Percentiles rank a stretch among this genome's conserved stretches.
Conservation (phyloP, 768 basidiomycete species). For the Collybia sp. region DNA sequence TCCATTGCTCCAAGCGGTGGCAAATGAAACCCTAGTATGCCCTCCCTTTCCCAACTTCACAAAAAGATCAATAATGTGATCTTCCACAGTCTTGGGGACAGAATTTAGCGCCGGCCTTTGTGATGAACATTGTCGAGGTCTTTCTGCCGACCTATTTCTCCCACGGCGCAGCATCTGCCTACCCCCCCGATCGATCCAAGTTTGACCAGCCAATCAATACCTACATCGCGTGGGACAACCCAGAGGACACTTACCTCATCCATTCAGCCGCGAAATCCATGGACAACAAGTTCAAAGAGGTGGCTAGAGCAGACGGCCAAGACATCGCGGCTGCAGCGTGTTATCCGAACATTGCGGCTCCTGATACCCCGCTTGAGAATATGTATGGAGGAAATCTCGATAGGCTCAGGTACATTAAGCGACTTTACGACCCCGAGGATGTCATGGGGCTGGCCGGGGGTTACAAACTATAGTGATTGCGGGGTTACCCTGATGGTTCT, state of each 20-base stretch:
- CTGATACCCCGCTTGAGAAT: conserved; percentile 40
- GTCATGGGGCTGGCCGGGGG: neutral
- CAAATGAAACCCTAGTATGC: too few relatives aligned
- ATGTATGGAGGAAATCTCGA: conserved; percentile 28
- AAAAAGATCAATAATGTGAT: too few relatives aligned
- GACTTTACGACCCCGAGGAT: neutral
- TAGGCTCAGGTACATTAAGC: too few relatives aligned
- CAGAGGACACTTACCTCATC: conserved; percentile 33
- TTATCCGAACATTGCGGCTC: conserved; percentile 61
- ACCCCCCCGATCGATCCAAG: conserved; percentile 34
- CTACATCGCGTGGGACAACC: conserved; percentile 38
- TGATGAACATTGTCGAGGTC: conserved; percentile 32
- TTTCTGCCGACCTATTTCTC: conserved; percentile 37
- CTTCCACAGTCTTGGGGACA: too few relatives aligned
- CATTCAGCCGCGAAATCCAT: conserved; percentile 33
- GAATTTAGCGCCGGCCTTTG: too few relatives aligned
- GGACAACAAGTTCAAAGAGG: conserved; percentile 31
- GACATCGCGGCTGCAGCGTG: conserved; percentile 26
- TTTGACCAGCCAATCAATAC: conserved; percentile 43
- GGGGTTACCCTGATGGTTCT: too few relatives aligned
- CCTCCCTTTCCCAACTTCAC: too few relatives aligned
- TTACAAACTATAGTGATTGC: neutral
- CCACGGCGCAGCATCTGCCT: conserved; percentile 35
- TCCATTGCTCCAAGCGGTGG: too few relatives aligned
- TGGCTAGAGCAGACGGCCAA: conserved; percentile 36